A percentile compares a stretch with the other conserved stretches of the same genome.
These are phyloP conservation scores for Globisporangium solare DNA, from an alignment of 352 stramenopile genomes.

Conservation along the genomic window DNA sequence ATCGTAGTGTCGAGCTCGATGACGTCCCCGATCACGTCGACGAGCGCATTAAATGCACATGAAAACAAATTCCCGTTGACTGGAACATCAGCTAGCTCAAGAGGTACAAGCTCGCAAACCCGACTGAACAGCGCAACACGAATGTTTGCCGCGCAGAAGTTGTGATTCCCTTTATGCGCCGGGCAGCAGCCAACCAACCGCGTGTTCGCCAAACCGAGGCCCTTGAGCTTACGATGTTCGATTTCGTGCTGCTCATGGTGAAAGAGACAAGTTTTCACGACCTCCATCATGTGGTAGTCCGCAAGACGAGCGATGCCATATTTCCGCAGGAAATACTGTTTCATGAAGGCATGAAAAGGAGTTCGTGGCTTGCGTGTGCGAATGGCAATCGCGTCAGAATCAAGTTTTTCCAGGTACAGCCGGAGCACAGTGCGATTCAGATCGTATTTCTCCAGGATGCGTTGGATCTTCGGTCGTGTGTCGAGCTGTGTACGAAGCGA, in stretches of 20 bases:
- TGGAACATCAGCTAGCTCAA: constrained; percentile 17
- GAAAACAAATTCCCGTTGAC: constrained; percentile 30
- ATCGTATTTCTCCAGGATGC: constrained; percentile 45
- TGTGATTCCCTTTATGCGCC: background rate
- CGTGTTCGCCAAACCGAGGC: constrained; percentile 9
- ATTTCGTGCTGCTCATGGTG: constrained; percentile 41
- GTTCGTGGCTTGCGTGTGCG: constrained; percentile 19
- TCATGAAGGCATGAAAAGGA: constrained; percentile 47
- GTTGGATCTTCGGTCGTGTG: constrained; percentile 41
- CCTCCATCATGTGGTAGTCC: constrained; percentile 68
- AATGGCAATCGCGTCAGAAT: constrained; percentile 31
- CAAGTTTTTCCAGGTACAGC: constrained; percentile 53
- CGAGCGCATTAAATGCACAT: constrained; percentile 33
- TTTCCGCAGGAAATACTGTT: constrained; percentile 44
- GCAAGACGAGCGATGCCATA: constrained; percentile 56
- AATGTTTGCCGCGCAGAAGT: constrained; percentile 23
- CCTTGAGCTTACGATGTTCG: constrained; percentile 16
- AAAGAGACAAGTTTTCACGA: constrained; percentile 56
- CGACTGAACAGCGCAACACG: constrained; percentile 52
- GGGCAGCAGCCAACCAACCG: constrained; percentile 7
- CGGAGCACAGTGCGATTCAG: constrained; percentile 37
- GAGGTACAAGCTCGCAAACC: constrained; percentile 53
- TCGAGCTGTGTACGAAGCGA: constrained; percentile 49
- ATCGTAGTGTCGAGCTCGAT: constrained; percentile 48
- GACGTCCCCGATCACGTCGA: constrained; percentile 62